Percentiles rank a stretch among this genome's conserved stretches.
These are phyloP conservation scores for Trichoderma sp. DNA, from an alignment of 2,329 filamentous ascomycete genomes.

Conservation along the genomic window DNA sequence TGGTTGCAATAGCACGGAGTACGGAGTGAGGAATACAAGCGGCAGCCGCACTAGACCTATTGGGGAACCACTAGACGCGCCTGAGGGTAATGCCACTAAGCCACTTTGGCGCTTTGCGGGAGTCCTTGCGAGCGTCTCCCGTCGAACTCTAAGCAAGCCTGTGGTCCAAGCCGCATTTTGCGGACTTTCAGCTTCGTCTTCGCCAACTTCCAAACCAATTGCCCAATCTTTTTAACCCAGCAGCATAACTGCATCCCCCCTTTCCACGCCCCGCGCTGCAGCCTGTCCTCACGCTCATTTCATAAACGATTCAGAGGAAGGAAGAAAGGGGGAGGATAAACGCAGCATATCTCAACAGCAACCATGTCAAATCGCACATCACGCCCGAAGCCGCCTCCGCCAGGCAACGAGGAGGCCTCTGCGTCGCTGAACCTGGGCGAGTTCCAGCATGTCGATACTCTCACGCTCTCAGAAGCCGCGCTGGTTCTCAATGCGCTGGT, in stretches of 20 bases:
- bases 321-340: neutral
- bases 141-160: neutral
- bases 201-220: neutral
- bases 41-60: slow-evolving; percentile 1
- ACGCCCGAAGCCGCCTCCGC: slow-evolving; percentile 66
- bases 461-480: slow-evolving; percentile 89
- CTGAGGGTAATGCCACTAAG: neutral
- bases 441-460: slow-evolving; percentile 86
- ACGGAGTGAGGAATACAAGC: slow-evolving; percentile 5
- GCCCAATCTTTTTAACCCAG: neutral
- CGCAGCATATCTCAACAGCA: neutral
- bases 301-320: neutral
- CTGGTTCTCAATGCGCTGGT: slow-evolving; percentile 90
- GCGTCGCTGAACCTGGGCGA: slow-evolving; percentile 84
- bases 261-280: neutral
- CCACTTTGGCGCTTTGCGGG: slow-evolving; percentile 10
- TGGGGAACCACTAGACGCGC: neutral
- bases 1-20: neutral
- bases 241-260: neutral
- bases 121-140: slow-evolving; percentile 3
- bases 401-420: slow-evolving; percentile 86
- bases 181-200: neutral
- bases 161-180: neutral
- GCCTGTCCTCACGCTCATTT: neutral
- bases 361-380: slow-evolving; percentile 47